Base-by-base conservation (phyloP, 2,329 filamentous ascomycete species). In the Ophiostoma ips region DNA sequence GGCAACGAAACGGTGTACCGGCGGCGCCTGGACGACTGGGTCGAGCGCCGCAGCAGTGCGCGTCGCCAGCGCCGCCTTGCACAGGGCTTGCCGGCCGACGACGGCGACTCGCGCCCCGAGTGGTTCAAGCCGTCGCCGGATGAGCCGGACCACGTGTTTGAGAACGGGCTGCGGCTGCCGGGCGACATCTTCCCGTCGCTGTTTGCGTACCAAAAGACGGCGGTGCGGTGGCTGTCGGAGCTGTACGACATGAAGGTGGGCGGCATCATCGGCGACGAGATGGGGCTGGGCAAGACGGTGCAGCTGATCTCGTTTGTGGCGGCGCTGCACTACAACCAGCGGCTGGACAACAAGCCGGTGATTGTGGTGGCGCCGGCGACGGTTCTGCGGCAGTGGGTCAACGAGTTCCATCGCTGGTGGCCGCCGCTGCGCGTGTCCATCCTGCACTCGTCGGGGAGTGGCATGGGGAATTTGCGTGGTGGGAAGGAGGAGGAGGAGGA, bases 331-430 rank as follows among this genome's bases (percentile, higher is more conserved):
- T 89, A 95, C 65, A 96, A 88, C 66, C 85, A 83, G 57, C 85
- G 81, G 59, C 75, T 96, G 19, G 77, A 76, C 19, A 87, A 76
- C 19, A 87, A 87, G 53, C 92, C 92, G 0, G 81, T 94, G 40
- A 87, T 98, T 53, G 77, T 98, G 8, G 88, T 98, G 4, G 89
- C 88, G 47, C 92, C 92, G 2, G 90, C 90, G 3, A 98, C 92
- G 0, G 84, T 98, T 21, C 82, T 98, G 68, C 84, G 87, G 54
- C 92, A 98, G 63, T 98, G 92, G 92, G 92, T 95, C 12, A 94
- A 94, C 56, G 92, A 98, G 61, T 96, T 98, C 58, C 94, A 98
- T 66, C 81, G 83, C 12, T 98, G 94, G 94, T 98, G 94, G 94
- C 92, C 92, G n/a, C 83, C 92, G n/a, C 71, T 98, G 31, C 79